Evolutionary conservation across 495 filamentous ascomycete species (phyloP), one percentile per base, ranked within the genome.

Genomic region (Xylaria palmicola): DNA sequence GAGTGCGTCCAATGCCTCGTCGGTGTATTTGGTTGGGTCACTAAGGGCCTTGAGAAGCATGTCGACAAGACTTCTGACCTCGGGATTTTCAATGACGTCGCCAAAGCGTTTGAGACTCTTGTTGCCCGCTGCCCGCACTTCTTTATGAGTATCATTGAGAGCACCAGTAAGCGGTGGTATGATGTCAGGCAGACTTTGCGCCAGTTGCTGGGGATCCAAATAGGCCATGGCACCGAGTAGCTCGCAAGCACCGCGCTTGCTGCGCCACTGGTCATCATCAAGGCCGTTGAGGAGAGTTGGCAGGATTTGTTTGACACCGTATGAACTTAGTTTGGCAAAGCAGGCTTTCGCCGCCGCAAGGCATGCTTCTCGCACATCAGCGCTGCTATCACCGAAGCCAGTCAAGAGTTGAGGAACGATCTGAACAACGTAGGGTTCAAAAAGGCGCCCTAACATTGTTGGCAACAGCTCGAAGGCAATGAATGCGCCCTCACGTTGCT

Each of bases 151-250:
- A 75, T 98, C 94, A 65, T 96, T 98, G 43, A 98, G 79, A 1
- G 98, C 94, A 40, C 87, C 83, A 0, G 94, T 98, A 57, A 98
- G 80, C 6, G 95, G 93, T 22, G 94, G 94, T 63, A 98, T 98
- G 60, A 98, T 98, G 53, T 93, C 91, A 0, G 94, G 95, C 62
- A 98, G 75, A 68, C 92, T 97, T 55, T 88, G 83, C 1, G 94
- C 92, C 15, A 98, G 81, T 69, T 98, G 94, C 58, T 97, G 87
- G 6, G 94, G 94, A 67, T 97, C 93, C 17, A 98, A 83, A 70
- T 98, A 98, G 9, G 94, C 95, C 93, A 98, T 98, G 56, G 93
- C 93, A 68, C 94, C 94, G 19, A 98, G 83, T 9, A 95, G 83
- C 67, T 98, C 94, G 66, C 94, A 98, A 54, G 94, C 94, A 64